Percentiles rank a stretch among this genome's conserved stretches.
Evolutionary conservation across 352 stramenopile species (phyloP).

Genomic region (Blastocystis sp.): DNA sequence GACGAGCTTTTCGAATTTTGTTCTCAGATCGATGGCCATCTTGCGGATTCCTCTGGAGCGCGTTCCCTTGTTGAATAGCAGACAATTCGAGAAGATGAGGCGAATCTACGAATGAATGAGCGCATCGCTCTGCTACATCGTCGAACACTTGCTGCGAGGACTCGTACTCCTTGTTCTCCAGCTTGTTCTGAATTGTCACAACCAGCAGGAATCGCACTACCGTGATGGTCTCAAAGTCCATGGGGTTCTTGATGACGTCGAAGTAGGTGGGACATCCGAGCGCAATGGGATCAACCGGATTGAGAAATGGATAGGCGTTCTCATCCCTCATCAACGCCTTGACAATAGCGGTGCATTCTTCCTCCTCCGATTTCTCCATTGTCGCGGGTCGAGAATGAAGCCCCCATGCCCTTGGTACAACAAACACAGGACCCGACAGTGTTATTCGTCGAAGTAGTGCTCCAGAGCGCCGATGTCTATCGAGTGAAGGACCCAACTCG

Average conservation of each 20-base stretch:
- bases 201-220: not conserved
- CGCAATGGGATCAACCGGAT: constrained; percentile 77
- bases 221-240: constrained; percentile 64
- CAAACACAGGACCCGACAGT: too few species aligned
- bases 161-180: constrained; percentile 9
- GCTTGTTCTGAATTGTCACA: constrained; percentile 32
- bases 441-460: too few species aligned
- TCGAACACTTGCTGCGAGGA: not conserved
- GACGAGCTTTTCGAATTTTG: constrained; percentile 2
- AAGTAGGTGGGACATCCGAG: constrained; percentile 82
- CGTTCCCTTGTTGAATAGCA: constrained; percentile 54
- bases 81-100: constrained; percentile 67
- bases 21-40: constrained; percentile 31
- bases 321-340: constrained; percentile 54
- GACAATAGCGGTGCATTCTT: not conserved
- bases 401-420: too few species aligned
- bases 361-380: not conserved
- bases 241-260: constrained; percentile 77
- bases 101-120: constrained; percentile 24
- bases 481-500: too few species aligned
- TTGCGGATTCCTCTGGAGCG: constrained; percentile 36
- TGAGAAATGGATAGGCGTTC: constrained; percentile 74
- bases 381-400: too few species aligned
- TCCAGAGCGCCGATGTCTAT: too few species aligned
- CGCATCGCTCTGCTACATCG: not conserved